Evolutionary conservation across 2,329 filamentous ascomycete genomes (phyloP).

Genomic region (Ophiostoma himal-ulmi): DNA sequence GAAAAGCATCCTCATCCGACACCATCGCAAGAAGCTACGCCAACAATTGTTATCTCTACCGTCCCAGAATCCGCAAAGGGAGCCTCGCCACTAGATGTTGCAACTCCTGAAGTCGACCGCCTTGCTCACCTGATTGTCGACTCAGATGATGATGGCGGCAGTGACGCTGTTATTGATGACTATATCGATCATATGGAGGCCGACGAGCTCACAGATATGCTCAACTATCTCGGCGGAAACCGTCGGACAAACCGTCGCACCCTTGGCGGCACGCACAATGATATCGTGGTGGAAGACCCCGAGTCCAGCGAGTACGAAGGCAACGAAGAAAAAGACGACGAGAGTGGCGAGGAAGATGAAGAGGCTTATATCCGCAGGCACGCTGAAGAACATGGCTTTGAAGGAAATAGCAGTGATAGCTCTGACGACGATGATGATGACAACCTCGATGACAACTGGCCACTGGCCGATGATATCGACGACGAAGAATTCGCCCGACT

Average conservation of each 20-base stretch:
- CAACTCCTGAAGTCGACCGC: neutral
- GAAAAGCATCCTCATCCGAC: neutral
- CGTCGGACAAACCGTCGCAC: constrained; percentile 38
- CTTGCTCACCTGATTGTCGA: constrained; percentile 8
- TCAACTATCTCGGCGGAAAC: constrained; percentile 29
- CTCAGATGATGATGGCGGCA: constrained; percentile 31
- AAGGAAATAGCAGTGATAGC: constrained; percentile 35
- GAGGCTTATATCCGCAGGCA: constrained; percentile 29
- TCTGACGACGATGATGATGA: neutral
- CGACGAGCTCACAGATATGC: constrained; percentile 34
- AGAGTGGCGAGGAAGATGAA: neutral
- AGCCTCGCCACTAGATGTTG: neutral
- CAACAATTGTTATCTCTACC: neutral
- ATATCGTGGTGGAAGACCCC: constrained; percentile 30
- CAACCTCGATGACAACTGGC: constrained; percentile 15
- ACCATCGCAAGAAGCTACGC: neutral
- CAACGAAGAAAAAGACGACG: constrained; percentile 10
- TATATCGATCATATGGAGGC: constrained; percentile 63
- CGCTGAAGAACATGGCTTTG: constrained; percentile 28
- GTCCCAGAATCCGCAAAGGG: neutral
- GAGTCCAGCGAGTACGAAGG: constrained; percentile 15
- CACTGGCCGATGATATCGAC: constrained; percentile 48
- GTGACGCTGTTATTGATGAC: constrained; percentile 58
- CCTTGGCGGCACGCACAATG: constrained; percentile 41
- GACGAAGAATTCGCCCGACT: constrained; percentile 59